Base-by-base conservation (phyloP, 1,284 basidiomycete species). In the Flammula alnicola region DNA sequence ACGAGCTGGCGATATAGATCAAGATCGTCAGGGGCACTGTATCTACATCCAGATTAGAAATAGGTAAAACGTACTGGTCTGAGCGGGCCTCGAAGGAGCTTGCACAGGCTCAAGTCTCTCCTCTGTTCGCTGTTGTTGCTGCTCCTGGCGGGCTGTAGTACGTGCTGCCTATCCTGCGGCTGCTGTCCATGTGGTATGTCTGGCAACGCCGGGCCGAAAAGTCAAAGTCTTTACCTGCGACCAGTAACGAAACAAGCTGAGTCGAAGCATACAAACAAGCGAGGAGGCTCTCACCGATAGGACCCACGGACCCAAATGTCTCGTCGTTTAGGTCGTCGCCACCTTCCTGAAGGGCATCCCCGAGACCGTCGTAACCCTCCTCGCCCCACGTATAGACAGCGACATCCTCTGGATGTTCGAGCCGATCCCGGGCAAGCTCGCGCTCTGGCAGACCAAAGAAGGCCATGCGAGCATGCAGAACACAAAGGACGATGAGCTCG, bases 311-410 rank as follows among this genome's bases (percentile, higher is more conserved):
- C 30, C 95, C 96, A 73, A 99, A 99, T 1, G 96, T 99, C 75
- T 97, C 94, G 65, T 97, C 93, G 69, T 98, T 97, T 60, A 94
- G 67, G 56, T 95, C 93, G 75, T 97, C 94, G 42, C 85, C 85
- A 30, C 86, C 86, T 68, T 98, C 96, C 61, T 90, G 85, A 51
- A 98, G 79, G 50, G 84, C 83, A 69, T 92, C 89, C 37, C 89
- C 94, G 8, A 95, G 83, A n/a, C 89, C 90, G 70, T 95, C 92
- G 65, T 93, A 93, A 59, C 84, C 86, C 40, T 93, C 92, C 60
- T 91, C 88, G 16, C 91, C 92, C 91, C 91, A 94, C 36, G 88
- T 92, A 71, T 90, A 93, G 43, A 91, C 87, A 4, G 85, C 82
- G 56, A 97, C 77, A 72, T 94, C 86, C 61, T 91, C 93, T 73